Percentiles rank a stretch among this genome's conserved stretches.
Conservation (phyloP, 2,329 filamentous ascomycete species). For the Diplodia mutila region DNA sequence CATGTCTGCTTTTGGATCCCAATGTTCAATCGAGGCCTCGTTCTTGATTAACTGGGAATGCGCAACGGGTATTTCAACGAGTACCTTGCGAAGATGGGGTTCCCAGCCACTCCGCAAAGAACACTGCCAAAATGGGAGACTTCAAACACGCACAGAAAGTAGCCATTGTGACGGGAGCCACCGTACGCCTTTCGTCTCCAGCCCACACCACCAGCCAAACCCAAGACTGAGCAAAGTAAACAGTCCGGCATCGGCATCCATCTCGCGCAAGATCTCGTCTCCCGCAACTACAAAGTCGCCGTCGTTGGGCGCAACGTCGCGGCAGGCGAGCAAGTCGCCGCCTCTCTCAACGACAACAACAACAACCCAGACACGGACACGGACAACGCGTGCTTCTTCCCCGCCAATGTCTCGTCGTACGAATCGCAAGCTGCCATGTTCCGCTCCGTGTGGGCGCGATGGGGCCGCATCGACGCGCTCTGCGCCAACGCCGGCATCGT, state of each 20-base stretch:
- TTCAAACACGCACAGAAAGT: constrained; percentile 30
- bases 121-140: background rate
- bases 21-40: background rate
- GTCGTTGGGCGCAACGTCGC: constrained; percentile 47
- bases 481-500: constrained; percentile 58
- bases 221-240: constrained; percentile 10
- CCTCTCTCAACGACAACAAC: background rate
- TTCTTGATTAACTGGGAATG: background rate
- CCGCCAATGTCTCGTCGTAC: constrained; percentile 54
- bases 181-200: constrained; percentile 38
- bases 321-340: constrained; percentile 38
- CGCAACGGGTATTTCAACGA: background rate
- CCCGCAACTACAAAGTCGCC: constrained; percentile 43
- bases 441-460: constrained; percentile 47
- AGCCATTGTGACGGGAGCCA: constrained; percentile 48
- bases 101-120: no score
- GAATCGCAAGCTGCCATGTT: constrained; percentile 51
- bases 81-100: background rate
- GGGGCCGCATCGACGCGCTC: constrained; percentile 53
- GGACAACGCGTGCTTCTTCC: constrained; percentile 43
- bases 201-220: background rate
- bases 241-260: constrained; percentile 55
- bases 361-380: no score
- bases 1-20: background rate
- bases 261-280: constrained; percentile 44